Base-by-base conservation (phyloP, 2,329 filamentous ascomycete species). In the Cladosporium velox region DNA sequence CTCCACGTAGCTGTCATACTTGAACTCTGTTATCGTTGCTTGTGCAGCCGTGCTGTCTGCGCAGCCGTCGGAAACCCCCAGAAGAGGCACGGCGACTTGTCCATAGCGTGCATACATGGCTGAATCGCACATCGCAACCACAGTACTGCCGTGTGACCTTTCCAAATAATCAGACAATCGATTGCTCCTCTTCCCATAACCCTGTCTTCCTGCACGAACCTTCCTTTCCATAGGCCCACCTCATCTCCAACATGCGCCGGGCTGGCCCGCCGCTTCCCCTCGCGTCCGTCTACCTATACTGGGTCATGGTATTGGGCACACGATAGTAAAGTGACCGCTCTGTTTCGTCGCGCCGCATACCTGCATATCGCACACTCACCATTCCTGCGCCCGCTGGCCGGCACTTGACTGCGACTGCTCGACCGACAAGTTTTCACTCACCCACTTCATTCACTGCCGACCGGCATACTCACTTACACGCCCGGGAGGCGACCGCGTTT, bases 321-420 rank as follows among this genome's bases (percentile, higher is more conserved):
- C 32, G 55, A 58, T 41, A 28, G 55, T 12, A 38, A 59, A 47
- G 57, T 59, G 57, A 59, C 57, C 14, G 38, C 34, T 47, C 35
- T 59, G 34, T 28, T 59, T 32, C 51, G 51, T n/a, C n/a, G 26
- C 10, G 51, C 51, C 18, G 51, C 51, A 7, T 21, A 18, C 18
- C 41, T 44, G 41, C 41, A 21, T 28, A 30, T 54, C 26, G 11
- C 28, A 21, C 28, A 21, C 52, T 34, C 52, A 21, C 18, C 52
- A 34, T 32, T 34, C 15, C 30, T 54, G 28, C 15, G 15, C 41
- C 41, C 41, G 18, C 18, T 34, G 51, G 15, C 52, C 28, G 52
- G 28, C 28, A 5, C 5, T 14, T 6, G 30, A 34, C 4, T 4
- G 21, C 18, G 4, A 21, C 30, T n/a, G 10, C 51, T 30, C 12